Base-by-base conservation (phyloP, 2,329 filamentous ascomycete species). In the Colletotrichum lupini region DNA sequence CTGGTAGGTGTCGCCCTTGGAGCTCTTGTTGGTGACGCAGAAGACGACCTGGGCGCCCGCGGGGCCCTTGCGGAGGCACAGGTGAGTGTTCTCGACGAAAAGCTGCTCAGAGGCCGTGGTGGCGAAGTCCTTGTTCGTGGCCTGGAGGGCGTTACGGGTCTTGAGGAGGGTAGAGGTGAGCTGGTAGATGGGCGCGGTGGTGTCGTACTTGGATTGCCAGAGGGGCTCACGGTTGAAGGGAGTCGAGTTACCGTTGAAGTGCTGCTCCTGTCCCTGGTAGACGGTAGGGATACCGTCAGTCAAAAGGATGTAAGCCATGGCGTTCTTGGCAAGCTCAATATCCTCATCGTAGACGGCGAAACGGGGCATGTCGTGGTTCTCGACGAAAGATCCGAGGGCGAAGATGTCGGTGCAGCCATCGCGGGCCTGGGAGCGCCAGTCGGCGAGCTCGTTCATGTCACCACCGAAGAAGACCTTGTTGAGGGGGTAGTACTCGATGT, bases 191-290 rank as follows among this genome's bases (percentile, higher is more conserved):
- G 86, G 83, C 9, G 83, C 76, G 4, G 80, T 75, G 1, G 83
- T 87, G 74, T 83, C 77, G 79, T 87, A 92, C 12, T 81, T 81
- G n/a, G 86, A 88, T 16, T 86, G 80, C 90, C 90, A 92, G 61
- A 89, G 83, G 16, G 89, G 87, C 78, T 91, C 89, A n/a, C 89
- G 87, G 77, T 88, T 87, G 67, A 84, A 85, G 1, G 85, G 81
- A 14, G 89, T 89, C 57, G 81, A 81, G 55, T 80, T 83, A 24
- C 83, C 84, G 2, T 83, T 79, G 78, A 87, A 90, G 75, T 88
- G 88, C 77, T 93, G 91, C 80, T 93, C 91, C 75, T 91, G 89
- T 49, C 91, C 91, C 76, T 92, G 87, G 80, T 92, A 93, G 37
- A 92, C 70, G 63, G 92, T 90, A 1, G 90, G 90, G 35, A 92